phyloP scores from a whole-genome alignment of 2,329 filamentous ascomycete genomes.

The Penicillium vulpinum region DNA sequence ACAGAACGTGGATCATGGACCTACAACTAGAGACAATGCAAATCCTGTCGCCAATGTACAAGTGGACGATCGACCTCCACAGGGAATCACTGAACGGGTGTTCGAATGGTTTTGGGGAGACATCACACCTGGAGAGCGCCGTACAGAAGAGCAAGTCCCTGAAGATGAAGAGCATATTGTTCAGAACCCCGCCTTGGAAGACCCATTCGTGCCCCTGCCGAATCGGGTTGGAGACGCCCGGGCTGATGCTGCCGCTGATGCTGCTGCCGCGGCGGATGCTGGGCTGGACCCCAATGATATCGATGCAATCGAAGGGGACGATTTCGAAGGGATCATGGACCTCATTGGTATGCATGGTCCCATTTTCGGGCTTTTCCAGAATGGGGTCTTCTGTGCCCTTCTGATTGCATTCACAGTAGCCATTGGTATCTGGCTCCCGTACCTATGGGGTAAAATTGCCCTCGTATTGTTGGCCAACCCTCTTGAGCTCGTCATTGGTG shows the following conservation, averaged over 20 bases:
- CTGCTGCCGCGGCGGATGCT: conserved; percentile 50
- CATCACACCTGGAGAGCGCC: conserved; percentile 28
- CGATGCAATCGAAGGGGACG: conserved; percentile 68
- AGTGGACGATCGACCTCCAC: conserved; percentile 17
- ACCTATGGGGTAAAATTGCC: conserved; percentile 83
- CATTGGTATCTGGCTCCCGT: conserved; percentile 83
- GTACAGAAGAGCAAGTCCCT: conserved; percentile 42
- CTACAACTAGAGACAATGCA: neutral
- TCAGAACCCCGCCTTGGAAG: conserved; percentile 60
- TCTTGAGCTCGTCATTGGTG: conserved; percentile 62
- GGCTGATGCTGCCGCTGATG: conserved; percentile 9
- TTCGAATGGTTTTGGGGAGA: conserved; percentile 51
- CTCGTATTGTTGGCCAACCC: conserved; percentile 80
- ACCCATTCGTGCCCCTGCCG: conserved; percentile 59
- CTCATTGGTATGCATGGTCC: conserved; percentile 95
- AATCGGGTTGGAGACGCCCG: conserved; percentile 25
- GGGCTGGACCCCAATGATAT: conserved; percentile 65
- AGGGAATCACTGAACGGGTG: conserved; percentile 28
- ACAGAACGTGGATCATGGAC: neutral
- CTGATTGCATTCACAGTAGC: conserved; percentile 85
- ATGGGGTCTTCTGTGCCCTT: conserved; percentile 89
- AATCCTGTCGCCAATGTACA: conserved; percentile 3
- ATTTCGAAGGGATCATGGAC: conserved; percentile 94
- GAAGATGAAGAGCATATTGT: conserved; percentile 62
- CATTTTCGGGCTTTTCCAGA: conserved; percentile 84